Evolutionary conservation across 1,284 basidiomycete genomes (phyloP).

Genomic region (Trichosporon coremiiforme): DNA sequence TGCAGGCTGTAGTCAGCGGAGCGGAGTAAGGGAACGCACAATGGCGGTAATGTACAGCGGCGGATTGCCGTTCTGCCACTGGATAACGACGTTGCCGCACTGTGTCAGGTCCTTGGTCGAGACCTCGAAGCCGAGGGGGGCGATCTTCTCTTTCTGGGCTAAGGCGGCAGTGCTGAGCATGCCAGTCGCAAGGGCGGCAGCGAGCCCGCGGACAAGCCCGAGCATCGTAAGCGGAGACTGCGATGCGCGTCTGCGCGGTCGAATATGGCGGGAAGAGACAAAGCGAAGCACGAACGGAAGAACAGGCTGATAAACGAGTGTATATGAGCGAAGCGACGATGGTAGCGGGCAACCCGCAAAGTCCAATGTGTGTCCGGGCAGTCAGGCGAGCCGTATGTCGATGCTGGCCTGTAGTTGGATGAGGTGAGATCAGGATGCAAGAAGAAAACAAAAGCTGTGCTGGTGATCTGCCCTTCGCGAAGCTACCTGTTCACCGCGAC

Average conservation of each 20-base stretch:
- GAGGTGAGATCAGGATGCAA: not conserved
- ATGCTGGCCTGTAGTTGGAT: not conserved
- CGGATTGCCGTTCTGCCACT: constrained; percentile 39
- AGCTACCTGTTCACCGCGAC: no score
- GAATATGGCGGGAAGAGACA: not conserved
- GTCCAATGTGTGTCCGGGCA: no score
- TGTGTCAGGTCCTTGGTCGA: constrained; percentile 27
- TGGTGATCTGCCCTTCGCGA: not conserved
- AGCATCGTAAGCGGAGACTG: not conserved
- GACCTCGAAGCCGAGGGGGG: constrained; percentile 38
- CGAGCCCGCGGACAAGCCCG: not conserved
- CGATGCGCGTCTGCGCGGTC: not conserved
- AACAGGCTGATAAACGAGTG: no score
- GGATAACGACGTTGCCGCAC: constrained; percentile 38
- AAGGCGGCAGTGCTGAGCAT: not conserved
- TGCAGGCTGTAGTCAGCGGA: constrained; percentile 35
- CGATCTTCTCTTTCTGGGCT: constrained; percentile 7
- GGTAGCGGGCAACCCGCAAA: no score
- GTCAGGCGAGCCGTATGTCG: not conserved
- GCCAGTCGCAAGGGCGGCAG: not conserved
- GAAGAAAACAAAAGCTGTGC: not conserved
- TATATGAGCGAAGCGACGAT: not conserved
- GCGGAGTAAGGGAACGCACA: constrained; percentile 32
- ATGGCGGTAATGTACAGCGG: constrained; percentile 44
- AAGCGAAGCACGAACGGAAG: not conserved